A percentile compares a stretch with the other conserved stretches of the same genome.
Conservation (phyloP, 768 basidiomycete species). For the Rhodotorula toruloides region DNA sequence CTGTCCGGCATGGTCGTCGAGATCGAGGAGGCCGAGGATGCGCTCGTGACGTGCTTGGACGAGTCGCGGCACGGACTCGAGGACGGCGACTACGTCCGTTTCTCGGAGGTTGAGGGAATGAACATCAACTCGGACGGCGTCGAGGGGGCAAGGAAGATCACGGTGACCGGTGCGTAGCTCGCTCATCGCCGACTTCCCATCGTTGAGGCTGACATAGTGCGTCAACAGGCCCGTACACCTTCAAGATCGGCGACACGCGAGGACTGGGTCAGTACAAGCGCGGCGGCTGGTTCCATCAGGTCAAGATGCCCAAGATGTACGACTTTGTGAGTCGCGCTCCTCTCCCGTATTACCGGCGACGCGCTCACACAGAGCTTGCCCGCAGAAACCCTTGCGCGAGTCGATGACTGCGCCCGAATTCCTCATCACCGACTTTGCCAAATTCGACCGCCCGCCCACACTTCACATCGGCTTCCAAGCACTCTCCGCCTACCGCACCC, state of each 20-base stretch:
- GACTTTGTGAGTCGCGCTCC: constrained; percentile 66
- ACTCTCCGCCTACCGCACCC: constrained; percentile 64
- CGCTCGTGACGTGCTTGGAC: constrained; percentile 91
- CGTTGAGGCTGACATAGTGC: not conserved
- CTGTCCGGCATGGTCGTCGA: constrained; percentile 92
- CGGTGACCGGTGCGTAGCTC: constrained; percentile 63
- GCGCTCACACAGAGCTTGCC: not conserved
- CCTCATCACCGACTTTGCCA: constrained; percentile 94
- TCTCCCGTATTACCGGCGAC: not conserved
- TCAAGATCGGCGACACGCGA: constrained; percentile 87
- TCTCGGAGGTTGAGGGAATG: constrained; percentile 94
- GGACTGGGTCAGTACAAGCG: constrained; percentile 67
- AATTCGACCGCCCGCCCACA: constrained; percentile 84
- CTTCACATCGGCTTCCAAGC: constrained; percentile 95
- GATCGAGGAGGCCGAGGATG: constrained; percentile 83
- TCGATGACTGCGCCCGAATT: constrained; percentile 74
- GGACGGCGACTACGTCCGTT: constrained; percentile 96
- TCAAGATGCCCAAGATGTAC: constrained; percentile 96
- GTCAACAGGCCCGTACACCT: constrained; percentile 75
- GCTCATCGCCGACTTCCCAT: not conserved
- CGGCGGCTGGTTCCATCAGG: constrained; percentile 94
- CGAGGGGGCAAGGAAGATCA: constrained; percentile 63
- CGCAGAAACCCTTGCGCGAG: constrained; percentile 88
- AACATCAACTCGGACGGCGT: constrained; percentile 55
- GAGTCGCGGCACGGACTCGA: constrained; percentile 98